These are phyloP conservation scores for Melanogaster broomeanus DNA, from an alignment of 768 basidiomycete genomes.

Conservation along the genomic window DNA sequence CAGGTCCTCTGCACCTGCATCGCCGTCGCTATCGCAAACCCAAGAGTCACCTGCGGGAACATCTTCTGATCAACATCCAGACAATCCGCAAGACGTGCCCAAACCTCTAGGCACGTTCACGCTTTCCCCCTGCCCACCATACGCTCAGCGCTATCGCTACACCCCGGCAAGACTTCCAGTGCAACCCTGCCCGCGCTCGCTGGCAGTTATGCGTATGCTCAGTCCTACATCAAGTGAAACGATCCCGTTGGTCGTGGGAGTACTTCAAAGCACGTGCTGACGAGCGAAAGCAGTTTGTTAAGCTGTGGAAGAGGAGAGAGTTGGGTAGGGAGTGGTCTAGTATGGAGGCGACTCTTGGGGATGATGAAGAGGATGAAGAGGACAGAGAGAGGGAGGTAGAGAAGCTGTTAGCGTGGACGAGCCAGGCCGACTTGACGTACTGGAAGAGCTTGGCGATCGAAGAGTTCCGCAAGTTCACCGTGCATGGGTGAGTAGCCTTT, in stretches of 20 bases:
- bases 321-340: slow-evolving; percentile 3
- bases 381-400: slow-evolving; percentile 21
- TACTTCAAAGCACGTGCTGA: slow-evolving; percentile 32
- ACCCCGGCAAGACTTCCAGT: background rate
- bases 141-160: background rate
- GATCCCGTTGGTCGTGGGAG: slow-evolving; percentile 30
- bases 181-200: slow-evolving; percentile 25
- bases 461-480: slow-evolving; percentile 16
- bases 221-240: slow-evolving; percentile 20
- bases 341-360: background rate
- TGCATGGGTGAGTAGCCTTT: slow-evolving; percentile 24
- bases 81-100: background rate
- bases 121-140: background rate
- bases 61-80: background rate
- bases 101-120: background rate
- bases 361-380: background rate
- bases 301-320: slow-evolving; percentile 26
- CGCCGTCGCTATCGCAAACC: background rate
- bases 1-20: background rate
- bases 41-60: background rate
- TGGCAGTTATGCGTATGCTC: slow-evolving; percentile 37
- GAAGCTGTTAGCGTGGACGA: slow-evolving; percentile 15
- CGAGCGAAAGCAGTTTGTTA: slow-evolving; percentile 28
- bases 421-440: slow-evolving; percentile 22
- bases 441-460: slow-evolving; percentile 23